Conservation (phyloP, 306 rosid genomes). For the Prunus fruticosa region DNA sequence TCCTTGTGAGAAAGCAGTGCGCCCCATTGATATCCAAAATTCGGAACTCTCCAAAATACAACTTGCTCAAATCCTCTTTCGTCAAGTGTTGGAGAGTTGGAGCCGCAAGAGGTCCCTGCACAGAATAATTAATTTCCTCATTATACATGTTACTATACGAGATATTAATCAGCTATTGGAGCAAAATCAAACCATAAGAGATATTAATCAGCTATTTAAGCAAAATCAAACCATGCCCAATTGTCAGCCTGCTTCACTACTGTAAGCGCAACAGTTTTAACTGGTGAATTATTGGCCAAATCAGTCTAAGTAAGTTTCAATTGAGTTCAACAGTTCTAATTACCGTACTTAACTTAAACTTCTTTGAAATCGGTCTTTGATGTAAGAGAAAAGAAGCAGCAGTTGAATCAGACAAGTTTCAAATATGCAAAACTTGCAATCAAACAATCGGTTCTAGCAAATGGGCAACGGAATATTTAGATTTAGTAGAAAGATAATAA, state of each 20-base stretch:
- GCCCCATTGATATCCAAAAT: constrained; percentile 81
- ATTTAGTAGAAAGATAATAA: background rate
- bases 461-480: background rate
- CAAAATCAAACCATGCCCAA: background rate
- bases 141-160: constrained; percentile 1
- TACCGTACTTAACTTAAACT: background rate
- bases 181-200: background rate
- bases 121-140: constrained; percentile 21
- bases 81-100: constrained; percentile 87
- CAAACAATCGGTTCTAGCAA: constrained; percentile 1
- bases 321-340: background rate
- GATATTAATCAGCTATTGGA: constrained; percentile 13
- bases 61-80: constrained; percentile 80
- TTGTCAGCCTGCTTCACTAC: background rate
- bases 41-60: constrained; percentile 77
- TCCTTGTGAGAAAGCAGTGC: constrained; percentile 79
- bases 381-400: background rate
- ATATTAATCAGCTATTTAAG: constrained; percentile 13
- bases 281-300: background rate
- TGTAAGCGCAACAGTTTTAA: background rate
- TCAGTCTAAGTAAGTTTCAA: background rate
- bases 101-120: constrained; percentile 94
- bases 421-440: background rate
- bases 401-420: background rate
- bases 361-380: background rate